A percentile compares a stretch with the other conserved stretches of the same genome.
These are phyloP conservation scores for Termitomyces sp. DNA, from an alignment of 768 basidiomycete species.

Conservation along the genomic window DNA sequence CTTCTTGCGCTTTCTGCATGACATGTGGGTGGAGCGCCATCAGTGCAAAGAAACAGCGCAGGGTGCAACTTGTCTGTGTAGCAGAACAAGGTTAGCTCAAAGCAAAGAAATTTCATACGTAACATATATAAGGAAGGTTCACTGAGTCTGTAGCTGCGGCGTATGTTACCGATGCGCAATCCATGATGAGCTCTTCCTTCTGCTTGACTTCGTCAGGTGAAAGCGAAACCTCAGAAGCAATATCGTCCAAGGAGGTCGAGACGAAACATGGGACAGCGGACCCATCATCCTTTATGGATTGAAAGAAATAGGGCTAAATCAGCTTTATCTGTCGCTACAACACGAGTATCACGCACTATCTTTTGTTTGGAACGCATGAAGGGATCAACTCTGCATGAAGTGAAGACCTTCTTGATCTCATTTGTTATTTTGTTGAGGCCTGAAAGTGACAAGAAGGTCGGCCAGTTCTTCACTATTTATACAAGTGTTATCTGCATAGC, in stretches of 20 bases:
- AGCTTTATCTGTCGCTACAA: too few species aligned
- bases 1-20: slow-evolving; percentile 9
- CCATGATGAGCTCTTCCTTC: slow-evolving; percentile 15
- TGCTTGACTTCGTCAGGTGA: slow-evolving; percentile 2
- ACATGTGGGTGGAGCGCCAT: slow-evolving; percentile 11
- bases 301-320: too few species aligned
- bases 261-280: slow-evolving; percentile 8
- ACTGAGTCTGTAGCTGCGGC: slow-evolving; percentile 11
- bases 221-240: slow-evolving; percentile 2
- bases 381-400: slow-evolving; percentile 6
- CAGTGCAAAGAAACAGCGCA: slow-evolving; percentile 7
- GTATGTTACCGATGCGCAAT: slow-evolving; percentile 14
- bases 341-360: slow-evolving; percentile 1
- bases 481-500: background rate
- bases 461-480: slow-evolving; percentile 6
- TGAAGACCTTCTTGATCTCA: slow-evolving; percentile 6
- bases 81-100: background rate
- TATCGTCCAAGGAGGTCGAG: slow-evolving; percentile 5
- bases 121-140: too few species aligned
- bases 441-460: slow-evolving; percentile 2
- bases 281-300: slow-evolving; percentile 10
- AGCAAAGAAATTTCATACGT: too few species aligned
- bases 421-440: background rate
- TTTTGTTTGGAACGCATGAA: slow-evolving; percentile 8
- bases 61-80: slow-evolving; percentile 4